Evolutionary conservation across 2,329 filamentous ascomycete species (phyloP).

Genomic region (Didymella glomerata): DNA sequence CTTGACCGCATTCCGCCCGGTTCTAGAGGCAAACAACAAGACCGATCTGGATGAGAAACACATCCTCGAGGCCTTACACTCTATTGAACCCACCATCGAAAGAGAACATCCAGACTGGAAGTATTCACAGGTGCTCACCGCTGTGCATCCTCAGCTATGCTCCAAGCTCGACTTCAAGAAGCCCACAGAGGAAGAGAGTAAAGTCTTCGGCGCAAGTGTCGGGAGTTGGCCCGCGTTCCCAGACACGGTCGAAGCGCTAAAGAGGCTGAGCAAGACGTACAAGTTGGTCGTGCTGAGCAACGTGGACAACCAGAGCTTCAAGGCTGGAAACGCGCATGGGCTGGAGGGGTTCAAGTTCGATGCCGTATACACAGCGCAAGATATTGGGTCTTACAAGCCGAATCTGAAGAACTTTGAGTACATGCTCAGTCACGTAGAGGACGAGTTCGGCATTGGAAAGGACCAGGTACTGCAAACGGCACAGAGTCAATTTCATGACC

Average conservation of each 20-base stretch:
- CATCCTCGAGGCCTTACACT: constrained; percentile 54
- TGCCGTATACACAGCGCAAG: constrained; percentile 72
- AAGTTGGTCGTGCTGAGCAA: constrained; percentile 70
- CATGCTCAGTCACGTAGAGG: constrained; percentile 63
- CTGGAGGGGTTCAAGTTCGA: constrained; percentile 67
- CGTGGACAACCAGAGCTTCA: constrained; percentile 64
- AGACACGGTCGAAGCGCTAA: constrained; percentile 65
- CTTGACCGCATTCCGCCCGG: constrained; percentile 60
- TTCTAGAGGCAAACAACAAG: constrained; percentile 53
- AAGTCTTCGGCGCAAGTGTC: constrained; percentile 62
- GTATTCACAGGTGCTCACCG: constrained; percentile 68
- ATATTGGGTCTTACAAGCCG: constrained; percentile 78
- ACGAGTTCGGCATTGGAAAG: constrained; percentile 65
- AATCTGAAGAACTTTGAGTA: constrained; percentile 70
- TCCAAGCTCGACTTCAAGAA: constrained; percentile 53
- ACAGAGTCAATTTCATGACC: constrained; percentile 72
- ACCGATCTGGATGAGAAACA: constrained; percentile 34
- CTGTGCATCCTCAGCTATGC: constrained; percentile 60
- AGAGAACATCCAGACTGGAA: constrained; percentile 62
- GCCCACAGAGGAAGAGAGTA: constrained; percentile 52
- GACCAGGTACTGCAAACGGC: constrained; percentile 72
- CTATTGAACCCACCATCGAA: constrained; percentile 62
- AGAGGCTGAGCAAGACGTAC: constrained; percentile 59
- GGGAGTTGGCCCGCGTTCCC: constrained; percentile 65
- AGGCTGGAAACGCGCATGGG: constrained; percentile 57